Conservation (phyloP, 306 rosid species). For the Fagus sylvatica region DNA sequence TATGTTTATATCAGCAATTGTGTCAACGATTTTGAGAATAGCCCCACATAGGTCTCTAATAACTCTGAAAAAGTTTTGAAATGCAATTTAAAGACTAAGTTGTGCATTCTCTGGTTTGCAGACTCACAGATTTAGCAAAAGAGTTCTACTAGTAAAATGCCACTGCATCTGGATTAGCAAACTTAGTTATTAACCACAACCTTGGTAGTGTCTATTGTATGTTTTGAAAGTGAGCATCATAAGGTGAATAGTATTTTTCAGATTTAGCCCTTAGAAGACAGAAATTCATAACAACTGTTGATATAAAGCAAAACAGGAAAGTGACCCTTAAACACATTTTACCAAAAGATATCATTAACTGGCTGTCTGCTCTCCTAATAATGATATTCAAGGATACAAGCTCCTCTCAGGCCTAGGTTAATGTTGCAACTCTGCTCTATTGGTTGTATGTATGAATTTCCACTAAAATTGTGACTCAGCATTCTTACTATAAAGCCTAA, state of each 20-base stretch:
- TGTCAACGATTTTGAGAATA: not conserved
- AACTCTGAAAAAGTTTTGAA: not conserved
- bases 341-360: not conserved
- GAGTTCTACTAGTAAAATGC: not conserved
- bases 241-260: too few relatives aligned
- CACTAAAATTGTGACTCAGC: not conserved
- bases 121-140: not conserved
- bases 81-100: not conserved
- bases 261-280: too few relatives aligned
- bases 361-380: not conserved
- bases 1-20: not conserved
- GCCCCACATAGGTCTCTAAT: constrained; percentile 5
- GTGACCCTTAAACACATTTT: not conserved
- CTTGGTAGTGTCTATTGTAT: too few relatives aligned
- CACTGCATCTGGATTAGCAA: constrained; percentile 4
- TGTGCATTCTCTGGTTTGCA: not conserved
- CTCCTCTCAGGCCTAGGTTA: not conserved
- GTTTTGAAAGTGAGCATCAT: too few relatives aligned
- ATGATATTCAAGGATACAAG: not conserved
- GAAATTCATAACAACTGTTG: not conserved
- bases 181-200: not conserved
- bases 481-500: not conserved
- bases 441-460: not conserved
- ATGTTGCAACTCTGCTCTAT: not conserved
- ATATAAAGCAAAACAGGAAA: not conserved